Conservation (phyloP, 208 protist species). For the Crithidia brevicula region DNA sequence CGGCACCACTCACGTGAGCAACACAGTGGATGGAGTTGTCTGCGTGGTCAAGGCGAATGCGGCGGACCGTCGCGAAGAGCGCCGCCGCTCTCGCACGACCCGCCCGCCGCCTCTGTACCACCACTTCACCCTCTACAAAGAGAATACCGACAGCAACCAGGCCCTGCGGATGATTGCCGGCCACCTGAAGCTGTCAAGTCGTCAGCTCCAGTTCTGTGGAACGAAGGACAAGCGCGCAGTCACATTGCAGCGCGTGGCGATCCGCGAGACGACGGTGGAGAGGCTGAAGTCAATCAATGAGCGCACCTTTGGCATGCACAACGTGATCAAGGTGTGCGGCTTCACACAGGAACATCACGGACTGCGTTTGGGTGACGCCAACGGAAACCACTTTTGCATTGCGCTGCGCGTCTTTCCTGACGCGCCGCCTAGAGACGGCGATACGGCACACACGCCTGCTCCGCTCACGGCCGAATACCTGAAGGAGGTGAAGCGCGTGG, state of each 20-base stretch:
- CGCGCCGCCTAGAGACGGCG: neutral
- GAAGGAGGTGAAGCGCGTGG: slow-evolving; percentile 25
- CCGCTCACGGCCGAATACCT: slow-evolving; percentile 17
- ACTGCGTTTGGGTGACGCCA: slow-evolving; percentile 85
- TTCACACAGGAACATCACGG: slow-evolving; percentile 61
- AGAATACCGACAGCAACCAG: slow-evolving; percentile 92
- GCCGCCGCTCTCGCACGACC: slow-evolving; percentile 47
- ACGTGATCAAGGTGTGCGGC: slow-evolving; percentile 79
- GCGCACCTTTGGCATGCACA: slow-evolving; percentile 47
- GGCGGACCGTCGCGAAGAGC: slow-evolving; percentile 57
- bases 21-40: slow-evolving; percentile 60
- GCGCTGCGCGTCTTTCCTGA: slow-evolving; percentile 73
- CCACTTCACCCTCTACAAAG: slow-evolving; percentile 96
- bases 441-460: no score
- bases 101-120: slow-evolving; percentile 50
- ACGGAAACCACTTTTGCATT: slow-evolving; percentile 94
- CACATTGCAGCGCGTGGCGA: slow-evolving; percentile 92
- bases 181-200: slow-evolving; percentile 54
- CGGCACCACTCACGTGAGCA: slow-evolving; percentile 66
- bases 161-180: slow-evolving; percentile 73
- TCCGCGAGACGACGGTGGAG: slow-evolving; percentile 64
- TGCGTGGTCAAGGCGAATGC: slow-evolving; percentile 64
- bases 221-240: slow-evolving; percentile 97
- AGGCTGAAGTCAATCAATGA: slow-evolving; percentile 71
- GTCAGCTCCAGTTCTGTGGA: slow-evolving; percentile 91